phyloP scores from a whole-genome alignment of 306 rosid species.

The Pyrus pyrifolia region DNA sequence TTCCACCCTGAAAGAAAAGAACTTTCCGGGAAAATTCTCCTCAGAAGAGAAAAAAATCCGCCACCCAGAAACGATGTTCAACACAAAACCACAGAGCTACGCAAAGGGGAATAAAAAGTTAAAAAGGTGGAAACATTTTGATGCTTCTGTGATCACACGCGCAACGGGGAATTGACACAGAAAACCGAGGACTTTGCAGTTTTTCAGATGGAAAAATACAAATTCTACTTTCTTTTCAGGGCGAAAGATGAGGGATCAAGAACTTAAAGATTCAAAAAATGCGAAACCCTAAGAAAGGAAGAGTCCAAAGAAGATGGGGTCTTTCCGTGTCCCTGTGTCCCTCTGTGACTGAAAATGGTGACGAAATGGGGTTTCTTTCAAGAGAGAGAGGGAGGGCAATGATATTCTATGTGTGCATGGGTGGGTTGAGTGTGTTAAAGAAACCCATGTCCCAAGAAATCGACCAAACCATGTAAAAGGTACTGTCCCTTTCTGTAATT shows the following conservation, averaged over 20 bases:
- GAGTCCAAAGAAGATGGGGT: slow-evolving; percentile 33
- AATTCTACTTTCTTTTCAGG: background rate
- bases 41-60: background rate
- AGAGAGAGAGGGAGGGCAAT: slow-evolving; percentile 9
- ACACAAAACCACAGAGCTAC: slow-evolving; percentile 20
- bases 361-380: slow-evolving; percentile 16
- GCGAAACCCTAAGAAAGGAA: slow-evolving; percentile 21
- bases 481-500: background rate
- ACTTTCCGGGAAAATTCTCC: slow-evolving; percentile 4
- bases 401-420: slow-evolving; percentile 57
- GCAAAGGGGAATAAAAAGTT: background rate
- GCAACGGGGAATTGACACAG: slow-evolving; percentile 5
- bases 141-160: background rate
- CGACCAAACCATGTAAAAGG: background rate
- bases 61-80: slow-evolving; percentile 11
- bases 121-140: slow-evolving; percentile 8
- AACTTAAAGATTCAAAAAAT: slow-evolving; percentile 3
- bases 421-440: slow-evolving; percentile 24
- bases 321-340: background rate
- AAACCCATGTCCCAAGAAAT: slow-evolving; percentile 50
- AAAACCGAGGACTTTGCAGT: slow-evolving; percentile 1
- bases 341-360: slow-evolving; percentile 18
- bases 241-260: slow-evolving; percentile 24
- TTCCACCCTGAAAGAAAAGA: background rate
- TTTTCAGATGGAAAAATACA: background rate